These are phyloP conservation scores for Hortaea sp. DNA, from an alignment of 2,329 filamentous ascomycete species.

Conservation along the genomic window DNA sequence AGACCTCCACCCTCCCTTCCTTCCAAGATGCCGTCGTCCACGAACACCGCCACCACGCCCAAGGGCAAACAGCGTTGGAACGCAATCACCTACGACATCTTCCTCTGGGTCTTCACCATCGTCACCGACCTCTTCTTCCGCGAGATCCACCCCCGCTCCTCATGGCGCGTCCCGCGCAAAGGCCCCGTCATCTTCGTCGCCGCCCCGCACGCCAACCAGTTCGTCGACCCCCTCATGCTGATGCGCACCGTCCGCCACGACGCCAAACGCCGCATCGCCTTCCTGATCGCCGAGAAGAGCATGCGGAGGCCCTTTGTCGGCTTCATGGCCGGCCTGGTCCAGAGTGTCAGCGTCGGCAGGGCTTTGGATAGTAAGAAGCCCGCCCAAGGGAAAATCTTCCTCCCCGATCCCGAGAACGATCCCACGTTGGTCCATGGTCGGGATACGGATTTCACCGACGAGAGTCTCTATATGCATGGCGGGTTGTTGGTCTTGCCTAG, in stretches of 20 bases:
- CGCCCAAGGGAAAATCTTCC: constrained; percentile 69
- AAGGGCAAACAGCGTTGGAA: background rate
- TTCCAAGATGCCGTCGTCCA: background rate
- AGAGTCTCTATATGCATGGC: constrained; percentile 58
- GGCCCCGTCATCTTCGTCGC: constrained; percentile 93
- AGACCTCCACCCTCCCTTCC: too few species aligned
- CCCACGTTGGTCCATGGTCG: constrained; percentile 71
- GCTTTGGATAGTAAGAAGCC: constrained; percentile 82
- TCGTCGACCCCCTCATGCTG: constrained; percentile 88
- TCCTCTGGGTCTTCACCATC: constrained; percentile 68
- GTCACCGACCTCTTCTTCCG: constrained; percentile 95
- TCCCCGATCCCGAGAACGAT: constrained; percentile 78
- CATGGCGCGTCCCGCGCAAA: constrained; percentile 84
- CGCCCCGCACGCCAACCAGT: constrained; percentile 95
- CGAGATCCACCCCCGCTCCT: constrained; percentile 87
- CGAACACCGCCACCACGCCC: background rate
- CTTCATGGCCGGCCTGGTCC: constrained; percentile 70
- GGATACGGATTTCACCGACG: constrained; percentile 67
- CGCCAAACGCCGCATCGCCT: constrained; percentile 77
- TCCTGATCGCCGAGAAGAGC: constrained; percentile 90
- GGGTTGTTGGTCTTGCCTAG: constrained; percentile 82
- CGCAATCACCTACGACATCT: constrained; percentile 53
- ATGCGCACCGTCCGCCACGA: constrained; percentile 84
- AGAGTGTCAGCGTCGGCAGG: constrained; percentile 84
- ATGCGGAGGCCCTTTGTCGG: constrained; percentile 86